These are phyloP conservation scores for Boletus huronensis DNA, from an alignment of 768 basidiomycete genomes.

Conservation along the genomic window DNA sequence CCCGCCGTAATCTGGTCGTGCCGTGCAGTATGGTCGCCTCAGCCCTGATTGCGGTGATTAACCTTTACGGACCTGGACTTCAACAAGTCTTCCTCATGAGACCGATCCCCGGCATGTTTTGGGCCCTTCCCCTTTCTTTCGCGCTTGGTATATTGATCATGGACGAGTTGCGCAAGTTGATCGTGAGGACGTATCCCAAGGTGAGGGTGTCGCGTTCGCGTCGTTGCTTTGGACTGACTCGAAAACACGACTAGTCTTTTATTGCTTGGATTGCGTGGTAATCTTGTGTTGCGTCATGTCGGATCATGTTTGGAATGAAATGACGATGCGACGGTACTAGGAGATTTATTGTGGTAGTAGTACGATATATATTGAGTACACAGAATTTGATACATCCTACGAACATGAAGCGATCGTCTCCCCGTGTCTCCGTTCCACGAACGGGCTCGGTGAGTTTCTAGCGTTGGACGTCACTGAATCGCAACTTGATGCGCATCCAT, in stretches of 20 bases:
- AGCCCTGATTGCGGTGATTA: slow-evolving; percentile 29
- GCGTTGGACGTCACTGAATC: too few relatives aligned
- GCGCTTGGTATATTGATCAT: slow-evolving; percentile 40
- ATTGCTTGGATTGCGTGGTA: slow-evolving; percentile 26
- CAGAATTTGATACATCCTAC: too few relatives aligned
- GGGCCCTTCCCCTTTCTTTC: slow-evolving; percentile 42
- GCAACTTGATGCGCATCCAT: too few relatives aligned
- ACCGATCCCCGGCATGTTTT: slow-evolving; percentile 43
- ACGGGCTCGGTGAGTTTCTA: too few relatives aligned
- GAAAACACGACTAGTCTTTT: slow-evolving; percentile 13
- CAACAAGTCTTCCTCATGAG: slow-evolving; percentile 26
- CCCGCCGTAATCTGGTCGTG: slow-evolving; percentile 35
- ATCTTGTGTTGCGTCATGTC: background rate
- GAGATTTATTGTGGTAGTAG: too few relatives aligned
- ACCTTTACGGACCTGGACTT: slow-evolving; percentile 36
- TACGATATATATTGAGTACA: too few relatives aligned
- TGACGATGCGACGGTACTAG: too few relatives aligned
- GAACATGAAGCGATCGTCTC: too few relatives aligned
- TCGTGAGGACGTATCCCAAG: slow-evolving; percentile 44
- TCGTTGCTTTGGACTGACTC: background rate
- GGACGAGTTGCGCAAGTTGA: slow-evolving; percentile 45
- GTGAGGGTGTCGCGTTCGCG: slow-evolving; percentile 18
- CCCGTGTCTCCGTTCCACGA: too few relatives aligned
- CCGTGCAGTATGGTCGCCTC: slow-evolving; percentile 35
- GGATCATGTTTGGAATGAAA: too few relatives aligned